Evolutionary conservation across 1,284 basidiomycete species (phyloP), one percentile per base, ranked within the genome.

Genomic region (Cutaneotrichosporon sp.): DNA sequence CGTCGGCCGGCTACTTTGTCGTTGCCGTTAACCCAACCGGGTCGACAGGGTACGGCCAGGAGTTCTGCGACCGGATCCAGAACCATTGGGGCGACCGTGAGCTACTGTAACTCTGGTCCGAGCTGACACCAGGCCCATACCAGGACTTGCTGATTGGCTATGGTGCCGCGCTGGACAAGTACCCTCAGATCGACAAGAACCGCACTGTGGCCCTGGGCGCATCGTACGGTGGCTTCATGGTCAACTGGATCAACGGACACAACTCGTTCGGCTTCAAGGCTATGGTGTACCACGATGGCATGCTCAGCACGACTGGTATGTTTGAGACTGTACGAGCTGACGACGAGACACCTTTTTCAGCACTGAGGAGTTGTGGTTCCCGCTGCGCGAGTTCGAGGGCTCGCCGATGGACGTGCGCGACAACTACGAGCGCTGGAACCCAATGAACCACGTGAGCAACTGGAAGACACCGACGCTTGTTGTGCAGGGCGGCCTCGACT

Each of bases 211-310:
- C 89, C 40, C 71, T 80, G 1, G 82, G 82, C 11, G 82, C 78
- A 0, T 74, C 71, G 8, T 83, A 81, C 62, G 82, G 82, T 40
- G 82, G 82, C 7, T 81, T 78, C 71, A 81, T 81, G 77, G 68
- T 77, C 55, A 96, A 93, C 78, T 97, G 91, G 91, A 93, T 96
- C 66, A 90, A 94, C 79, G 91, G 92, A 0, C 91, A 96, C 78
- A 92, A 93, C 16, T 89, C 92, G 66, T 79, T 91, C 75, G 85
- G 86, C 30, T 96, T 97, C 85, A 95, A 94, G 83, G 90, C 91
- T 1, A 83, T 97, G 49, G 86, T 94, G 16, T 90, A 88, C 72
- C 91, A 95, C 73, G 90, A 94, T 72, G 91, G 91, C n/a, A 89
- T 91, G 36, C 71, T 76, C 56, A 68, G 64, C 63, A 75, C 70